Evolutionary conservation across 176 grass and related monocot species (phyloP).

Genomic region (maize (Zea mays)): DNA sequence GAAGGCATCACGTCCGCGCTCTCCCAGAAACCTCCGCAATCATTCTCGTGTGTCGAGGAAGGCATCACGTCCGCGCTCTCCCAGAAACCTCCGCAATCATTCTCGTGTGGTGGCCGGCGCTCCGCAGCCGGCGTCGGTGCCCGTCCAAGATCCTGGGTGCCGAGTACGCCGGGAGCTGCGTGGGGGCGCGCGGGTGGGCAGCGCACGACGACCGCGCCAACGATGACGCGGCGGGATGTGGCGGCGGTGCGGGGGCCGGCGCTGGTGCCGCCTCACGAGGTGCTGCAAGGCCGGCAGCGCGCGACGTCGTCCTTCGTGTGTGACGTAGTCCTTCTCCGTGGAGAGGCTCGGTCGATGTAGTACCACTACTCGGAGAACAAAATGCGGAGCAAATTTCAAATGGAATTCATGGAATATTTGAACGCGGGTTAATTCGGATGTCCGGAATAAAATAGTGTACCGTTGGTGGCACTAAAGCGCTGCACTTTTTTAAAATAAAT

Average conservation of each 20-base stretch:
- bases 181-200: slow-evolving; percentile 16
- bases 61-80: no score
- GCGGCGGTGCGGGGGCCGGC: neutral
- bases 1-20: no score
- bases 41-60: no score
- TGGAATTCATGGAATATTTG: no score
- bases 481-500: no score
- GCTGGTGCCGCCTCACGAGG: slow-evolving; percentile 86
- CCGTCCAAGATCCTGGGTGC: slow-evolving; percentile 75
- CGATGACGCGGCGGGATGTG: neutral
- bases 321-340: slow-evolving; percentile 38
- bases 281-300: slow-evolving; percentile 66
- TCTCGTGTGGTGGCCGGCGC: neutral
- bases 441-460: no score
- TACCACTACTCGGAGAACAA: neutral
- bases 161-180: slow-evolving; percentile 48
- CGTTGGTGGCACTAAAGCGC: no score
- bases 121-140: slow-evolving; percentile 47
- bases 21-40: no score
- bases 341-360: slow-evolving; percentile 45
- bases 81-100: no score
- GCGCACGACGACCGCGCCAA: slow-evolving; percentile 35
- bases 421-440: no score
- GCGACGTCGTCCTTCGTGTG: slow-evolving; percentile 67
- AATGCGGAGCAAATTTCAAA: no score